Conservation (phyloP, 2,329 filamentous ascomycete species). For the Ophiostoma sp. region DNA sequence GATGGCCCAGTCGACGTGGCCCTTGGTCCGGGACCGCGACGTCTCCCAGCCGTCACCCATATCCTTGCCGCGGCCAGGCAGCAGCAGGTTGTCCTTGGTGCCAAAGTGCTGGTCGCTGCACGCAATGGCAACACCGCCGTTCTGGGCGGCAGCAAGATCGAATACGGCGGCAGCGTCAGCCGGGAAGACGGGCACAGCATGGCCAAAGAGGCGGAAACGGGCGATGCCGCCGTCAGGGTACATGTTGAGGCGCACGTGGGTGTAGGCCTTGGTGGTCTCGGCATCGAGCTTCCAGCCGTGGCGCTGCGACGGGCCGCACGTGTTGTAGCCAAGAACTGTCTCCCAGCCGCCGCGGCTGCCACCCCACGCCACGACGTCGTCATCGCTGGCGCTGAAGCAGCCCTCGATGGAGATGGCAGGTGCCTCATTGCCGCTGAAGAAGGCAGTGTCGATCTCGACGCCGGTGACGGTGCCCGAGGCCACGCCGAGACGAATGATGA, state of each 20-base stretch:
- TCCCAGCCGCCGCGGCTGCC: slow-evolving; percentile 61
- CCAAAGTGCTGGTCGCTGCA: slow-evolving; percentile 84
- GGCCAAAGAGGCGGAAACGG: slow-evolving; percentile 70
- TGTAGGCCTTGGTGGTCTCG: slow-evolving; percentile 62
- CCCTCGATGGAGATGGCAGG: slow-evolving; percentile 74
- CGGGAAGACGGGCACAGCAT: slow-evolving; percentile 71
- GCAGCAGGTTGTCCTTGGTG: slow-evolving; percentile 48
- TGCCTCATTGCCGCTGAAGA: slow-evolving; percentile 77
- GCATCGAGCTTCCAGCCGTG: slow-evolving; percentile 64
- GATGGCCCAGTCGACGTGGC: slow-evolving; percentile 76
- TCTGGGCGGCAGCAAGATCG: slow-evolving; percentile 71
- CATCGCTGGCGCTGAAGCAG: slow-evolving; percentile 54
- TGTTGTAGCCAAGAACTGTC: slow-evolving; percentile 61
- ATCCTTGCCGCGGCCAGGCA: slow-evolving; percentile 53
- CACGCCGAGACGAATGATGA: slow-evolving; percentile 60
- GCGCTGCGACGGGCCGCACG: slow-evolving; percentile 67
- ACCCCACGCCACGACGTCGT: slow-evolving; percentile 57
- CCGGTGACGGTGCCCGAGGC: slow-evolving; percentile 67
- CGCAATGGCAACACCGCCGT: slow-evolving; percentile 67
- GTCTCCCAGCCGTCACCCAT: slow-evolving; percentile 92
- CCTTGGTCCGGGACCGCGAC: slow-evolving; percentile 63
- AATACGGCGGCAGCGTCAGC: slow-evolving; percentile 59
- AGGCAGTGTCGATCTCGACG: slow-evolving; percentile 73
- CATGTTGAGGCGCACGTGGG: slow-evolving; percentile 76
- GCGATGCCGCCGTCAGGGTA: slow-evolving; percentile 82